Evolutionary conservation across 495 filamentous ascomycete species (phyloP).

Genomic region (Penicillium antarcticum): DNA sequence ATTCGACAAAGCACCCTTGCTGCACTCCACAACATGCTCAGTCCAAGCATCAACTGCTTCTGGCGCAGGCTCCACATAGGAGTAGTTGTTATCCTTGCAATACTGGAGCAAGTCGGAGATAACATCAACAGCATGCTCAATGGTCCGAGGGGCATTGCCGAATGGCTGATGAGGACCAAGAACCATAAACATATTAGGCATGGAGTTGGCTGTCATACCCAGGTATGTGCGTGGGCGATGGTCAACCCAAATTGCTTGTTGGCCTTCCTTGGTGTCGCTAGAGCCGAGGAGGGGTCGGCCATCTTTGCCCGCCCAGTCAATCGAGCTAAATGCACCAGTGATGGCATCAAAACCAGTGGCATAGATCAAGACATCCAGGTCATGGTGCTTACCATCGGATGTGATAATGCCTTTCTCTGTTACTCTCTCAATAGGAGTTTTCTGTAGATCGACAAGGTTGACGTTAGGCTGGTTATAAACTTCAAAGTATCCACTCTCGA

Average conservation of each 20-base stretch:
- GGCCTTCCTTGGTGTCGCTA: constrained; percentile 9
- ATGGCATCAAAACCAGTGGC: constrained; percentile 35
- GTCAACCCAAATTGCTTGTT: constrained; percentile 19
- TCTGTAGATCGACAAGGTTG: constrained; percentile 26
- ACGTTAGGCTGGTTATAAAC: constrained; percentile 34
- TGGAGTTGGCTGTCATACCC: constrained; percentile 22
- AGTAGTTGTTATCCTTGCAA: constrained; percentile 17
- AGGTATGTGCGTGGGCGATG: constrained; percentile 23
- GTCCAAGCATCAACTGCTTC: constrained; percentile 19
- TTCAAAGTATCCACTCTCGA: constrained; percentile 36
- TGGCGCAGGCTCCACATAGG: constrained; percentile 14
- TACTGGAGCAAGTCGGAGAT: constrained; percentile 15
- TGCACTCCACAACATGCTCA: constrained; percentile 16
- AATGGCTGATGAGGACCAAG: constrained; percentile 31
- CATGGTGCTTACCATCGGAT: constrained; percentile 26
- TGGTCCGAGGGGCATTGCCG: constrained; percentile 18
- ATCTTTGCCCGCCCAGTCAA: constrained; percentile 24
- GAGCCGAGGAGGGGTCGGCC: constrained; percentile 17
- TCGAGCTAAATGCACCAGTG: constrained; percentile 28
- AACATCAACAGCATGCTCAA: constrained; percentile 18
- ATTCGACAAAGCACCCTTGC: constrained; percentile 16
- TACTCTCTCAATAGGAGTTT: constrained; percentile 22
- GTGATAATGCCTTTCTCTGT: constrained; percentile 30
- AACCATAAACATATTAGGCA: constrained; percentile 37
- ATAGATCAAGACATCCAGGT: constrained; percentile 40